Evolutionary conservation across 1,139 yeast species (phyloP), one percentile per base, ranked within the genome.

Genomic region (Yamadazyma pseudoaaseri): DNA sequence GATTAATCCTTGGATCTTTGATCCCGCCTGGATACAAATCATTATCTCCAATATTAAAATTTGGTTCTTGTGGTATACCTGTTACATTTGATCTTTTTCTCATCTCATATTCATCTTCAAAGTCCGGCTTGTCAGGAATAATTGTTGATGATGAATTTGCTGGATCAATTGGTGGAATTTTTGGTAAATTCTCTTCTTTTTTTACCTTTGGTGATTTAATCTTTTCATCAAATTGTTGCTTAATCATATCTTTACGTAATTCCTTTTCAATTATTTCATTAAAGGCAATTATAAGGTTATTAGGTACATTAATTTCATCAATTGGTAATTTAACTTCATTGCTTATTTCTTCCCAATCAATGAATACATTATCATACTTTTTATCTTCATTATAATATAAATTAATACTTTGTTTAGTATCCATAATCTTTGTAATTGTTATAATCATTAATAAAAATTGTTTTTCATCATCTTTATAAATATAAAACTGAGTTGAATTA

Each of bases 101-200:
- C 34, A 73, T 56, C 44, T 74, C 73, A 42, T 72, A 71, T 46
- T 77, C 82, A 49, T 76, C 81, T 27, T 77, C 82, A 50, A 77
- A 77, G 14, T 68, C 73, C 1, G 82, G 82, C 55, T 70, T 71
- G 42, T 69, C 76, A 21, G 45, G 41, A 12, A 41, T 30, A 18
- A 15, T 27, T n/a, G 24, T 27, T 13, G 26, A 27, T 5, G 29
- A 29, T 6, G 45, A 33, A 21, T 30, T 31, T n/a, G 42, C 47
- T 2, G 44, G 30, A 29, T 41, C 47, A 26, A 41, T 32, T 7
- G 16, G 24, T 3, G 37, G 32, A 9, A 32, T n/a, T 16, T 22
- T 16, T 4, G 33, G 26, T 13, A 17, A 11, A 4, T 16, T 17
- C 6, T 28, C 18, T 20, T 16, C 14, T 11, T 21, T 6, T 14